phyloP scores from a whole-genome alignment of 1,139 yeast genomes.

The Candida pseudocylindracea region DNA sequence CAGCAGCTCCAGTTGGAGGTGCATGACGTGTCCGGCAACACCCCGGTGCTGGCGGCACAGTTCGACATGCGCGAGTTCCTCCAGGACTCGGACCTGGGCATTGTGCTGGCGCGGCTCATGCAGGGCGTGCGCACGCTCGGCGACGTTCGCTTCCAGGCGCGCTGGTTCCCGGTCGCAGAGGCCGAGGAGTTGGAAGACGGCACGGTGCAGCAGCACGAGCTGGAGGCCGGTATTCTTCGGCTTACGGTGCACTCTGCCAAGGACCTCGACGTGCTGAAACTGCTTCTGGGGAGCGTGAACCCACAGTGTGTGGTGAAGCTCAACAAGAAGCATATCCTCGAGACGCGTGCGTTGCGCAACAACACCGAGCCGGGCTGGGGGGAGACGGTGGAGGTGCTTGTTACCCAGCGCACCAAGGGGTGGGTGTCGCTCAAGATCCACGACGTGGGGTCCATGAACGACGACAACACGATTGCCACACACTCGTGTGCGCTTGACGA shows the following conservation, averaged over 20 bases:
- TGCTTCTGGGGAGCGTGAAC: conserved; percentile 48
- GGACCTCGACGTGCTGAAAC: conserved; percentile 37
- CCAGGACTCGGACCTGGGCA: conserved; percentile 21
- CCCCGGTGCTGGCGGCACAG: conserved; percentile 23
- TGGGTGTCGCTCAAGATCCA: conserved; percentile 29
- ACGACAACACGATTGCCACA: conserved; percentile 24
- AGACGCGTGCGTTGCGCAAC: conserved; percentile 37
- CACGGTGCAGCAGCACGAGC: conserved; percentile 22
- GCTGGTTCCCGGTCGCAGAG: conserved; percentile 37
- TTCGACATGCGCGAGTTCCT: conserved; percentile 34
- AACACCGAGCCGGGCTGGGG: conserved; percentile 58
- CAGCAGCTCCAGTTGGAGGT: conserved; percentile 25
- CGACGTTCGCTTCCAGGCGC: conserved; percentile 32
- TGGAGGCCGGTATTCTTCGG: conserved; percentile 53
- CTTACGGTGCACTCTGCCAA: conserved; percentile 52
- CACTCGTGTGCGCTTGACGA: conserved; percentile 32
- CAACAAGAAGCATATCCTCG: conserved; percentile 27
- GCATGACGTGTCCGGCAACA: conserved; percentile 26
- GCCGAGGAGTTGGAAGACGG: conserved; percentile 26
- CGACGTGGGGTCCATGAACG: conserved; percentile 15
- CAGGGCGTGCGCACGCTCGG: conserved; percentile 41
- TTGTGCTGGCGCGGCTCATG: conserved; percentile 13
- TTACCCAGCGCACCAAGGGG: conserved; percentile 36
- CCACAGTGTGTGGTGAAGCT: conserved; percentile 48
- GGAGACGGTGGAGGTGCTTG: conserved; percentile 33